phyloP scores from a whole-genome alignment of 352 stramenopile species.

The Pythium volutum region DNA sequence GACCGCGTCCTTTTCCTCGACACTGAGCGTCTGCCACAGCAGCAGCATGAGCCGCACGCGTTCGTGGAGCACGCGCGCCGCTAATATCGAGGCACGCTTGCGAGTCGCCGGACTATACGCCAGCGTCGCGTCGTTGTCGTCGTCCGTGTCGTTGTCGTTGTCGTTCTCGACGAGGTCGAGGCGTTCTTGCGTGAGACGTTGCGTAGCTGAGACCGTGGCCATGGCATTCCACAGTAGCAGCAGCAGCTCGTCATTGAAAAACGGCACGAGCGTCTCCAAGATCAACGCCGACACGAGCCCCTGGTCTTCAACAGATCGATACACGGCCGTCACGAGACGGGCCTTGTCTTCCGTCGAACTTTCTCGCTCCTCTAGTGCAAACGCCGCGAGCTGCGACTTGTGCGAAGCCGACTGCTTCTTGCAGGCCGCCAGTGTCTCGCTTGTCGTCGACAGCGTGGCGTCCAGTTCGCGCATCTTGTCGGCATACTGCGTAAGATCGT shows the following conservation, averaged over 20 bases:
- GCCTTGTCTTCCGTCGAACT: conserved; percentile 6
- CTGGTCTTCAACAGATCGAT: conserved; percentile 37
- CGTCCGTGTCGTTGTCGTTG: not conserved
- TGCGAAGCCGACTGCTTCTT: conserved; percentile 1
- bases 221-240: conserved; percentile 63
- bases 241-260: conserved; percentile 54
- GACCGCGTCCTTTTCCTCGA: conserved; percentile 44
- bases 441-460: conserved; percentile 21
- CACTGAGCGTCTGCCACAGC: conserved; percentile 49
- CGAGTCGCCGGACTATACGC: conserved; percentile 3
- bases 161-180: not conserved
- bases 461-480: conserved; percentile 29
- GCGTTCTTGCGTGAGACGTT: conserved; percentile 17
- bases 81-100: conserved; percentile 38
- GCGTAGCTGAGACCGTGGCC: conserved; percentile 27
- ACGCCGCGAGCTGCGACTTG: not conserved
- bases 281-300: conserved; percentile 24
- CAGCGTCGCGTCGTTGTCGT: not conserved
- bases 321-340: conserved; percentile 10
- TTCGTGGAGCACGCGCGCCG: conserved; percentile 53
- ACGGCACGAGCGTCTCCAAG: conserved; percentile 42
- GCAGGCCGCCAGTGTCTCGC: not conserved
- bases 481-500: conserved; percentile 43
- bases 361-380: conserved; percentile 4
- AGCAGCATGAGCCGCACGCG: conserved; percentile 52